A percentile compares a stretch with the other conserved stretches of the same genome.
phyloP scores from a whole-genome alignment of 306 rosid species.

The Inga leiocalycina region DNA sequence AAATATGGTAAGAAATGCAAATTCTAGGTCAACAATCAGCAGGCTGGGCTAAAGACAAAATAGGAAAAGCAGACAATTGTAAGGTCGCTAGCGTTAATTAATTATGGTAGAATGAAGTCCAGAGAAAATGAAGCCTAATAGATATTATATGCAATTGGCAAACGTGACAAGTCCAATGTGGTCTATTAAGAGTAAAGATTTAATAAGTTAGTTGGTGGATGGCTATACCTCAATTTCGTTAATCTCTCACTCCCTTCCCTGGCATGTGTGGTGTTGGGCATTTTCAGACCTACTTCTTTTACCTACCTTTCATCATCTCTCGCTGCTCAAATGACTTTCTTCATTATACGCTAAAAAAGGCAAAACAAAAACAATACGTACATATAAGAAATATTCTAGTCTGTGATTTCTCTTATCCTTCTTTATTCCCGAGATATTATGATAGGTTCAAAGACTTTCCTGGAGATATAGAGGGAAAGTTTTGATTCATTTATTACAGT shows the following conservation, averaged over 20 bases:
- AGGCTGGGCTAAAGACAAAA: background rate
- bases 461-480: background rate
- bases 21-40: background rate
- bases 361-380: no score
- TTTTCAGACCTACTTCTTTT: background rate
- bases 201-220: background rate
- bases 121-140: background rate
- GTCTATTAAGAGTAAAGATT: background rate
- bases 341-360: background rate
- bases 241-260: constrained; percentile 18
- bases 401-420: background rate
- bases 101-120: background rate
- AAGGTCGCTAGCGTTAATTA: background rate
- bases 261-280: constrained; percentile 12
- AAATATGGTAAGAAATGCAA: background rate
- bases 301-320: background rate
- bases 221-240: background rate
- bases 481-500: background rate
- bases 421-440: background rate
- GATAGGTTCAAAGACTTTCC: background rate
- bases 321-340: background rate
- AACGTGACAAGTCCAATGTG: background rate
- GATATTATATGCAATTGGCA: background rate
- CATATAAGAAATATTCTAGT: no score
- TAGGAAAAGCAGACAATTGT: background rate